These are phyloP conservation scores for Phytophthora pinifolia DNA, from an alignment of 352 stramenopile genomes.

Conservation along the genomic window DNA sequence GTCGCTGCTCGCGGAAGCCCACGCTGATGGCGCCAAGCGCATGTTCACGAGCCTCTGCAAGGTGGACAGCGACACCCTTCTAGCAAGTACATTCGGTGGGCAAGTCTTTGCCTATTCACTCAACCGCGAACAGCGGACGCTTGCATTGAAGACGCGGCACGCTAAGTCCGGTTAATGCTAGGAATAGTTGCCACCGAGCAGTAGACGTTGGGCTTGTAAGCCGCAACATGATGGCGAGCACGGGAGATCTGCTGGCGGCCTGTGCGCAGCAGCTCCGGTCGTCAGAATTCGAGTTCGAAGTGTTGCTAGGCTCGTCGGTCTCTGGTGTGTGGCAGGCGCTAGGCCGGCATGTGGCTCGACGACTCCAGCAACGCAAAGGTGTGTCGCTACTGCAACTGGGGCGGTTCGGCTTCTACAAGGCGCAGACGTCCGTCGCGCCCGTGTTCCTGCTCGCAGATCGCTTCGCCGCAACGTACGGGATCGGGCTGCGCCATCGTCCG, in stretches of 20 bases:
- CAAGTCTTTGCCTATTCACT: constrained; percentile 49
- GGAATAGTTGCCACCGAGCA: no score
- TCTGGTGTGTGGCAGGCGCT: constrained; percentile 51
- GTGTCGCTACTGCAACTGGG: constrained; percentile 46
- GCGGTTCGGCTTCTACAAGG: constrained; percentile 62
- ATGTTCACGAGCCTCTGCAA: constrained; percentile 74
- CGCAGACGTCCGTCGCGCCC: constrained; percentile 23
- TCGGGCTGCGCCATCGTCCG: constrained; percentile 39
- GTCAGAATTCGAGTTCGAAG: constrained; percentile 63
- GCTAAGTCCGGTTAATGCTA: constrained; percentile 6
- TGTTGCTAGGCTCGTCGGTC: constrained; percentile 46
- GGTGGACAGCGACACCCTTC: constrained; percentile 31
- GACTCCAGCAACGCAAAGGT: constrained; percentile 35
- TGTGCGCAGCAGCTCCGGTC: constrained; percentile 48
- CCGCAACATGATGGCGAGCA: constrained; percentile 7
- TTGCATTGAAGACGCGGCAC: constrained; percentile 15
- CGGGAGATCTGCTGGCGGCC: constrained; percentile 36
- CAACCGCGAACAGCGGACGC: constrained; percentile 23
- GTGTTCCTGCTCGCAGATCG: constrained; percentile 59
- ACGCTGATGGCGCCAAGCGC: constrained; percentile 36
- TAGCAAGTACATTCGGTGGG: constrained; percentile 62
- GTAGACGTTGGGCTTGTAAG: no score
- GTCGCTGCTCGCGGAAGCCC: constrained; percentile 41
- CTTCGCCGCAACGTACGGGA: constrained; percentile 41
- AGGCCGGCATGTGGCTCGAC: constrained; percentile 22